Evolutionary conservation across 148 eudicot species (phyloP).

Genomic region (Tetragonia tetragonoides): DNA sequence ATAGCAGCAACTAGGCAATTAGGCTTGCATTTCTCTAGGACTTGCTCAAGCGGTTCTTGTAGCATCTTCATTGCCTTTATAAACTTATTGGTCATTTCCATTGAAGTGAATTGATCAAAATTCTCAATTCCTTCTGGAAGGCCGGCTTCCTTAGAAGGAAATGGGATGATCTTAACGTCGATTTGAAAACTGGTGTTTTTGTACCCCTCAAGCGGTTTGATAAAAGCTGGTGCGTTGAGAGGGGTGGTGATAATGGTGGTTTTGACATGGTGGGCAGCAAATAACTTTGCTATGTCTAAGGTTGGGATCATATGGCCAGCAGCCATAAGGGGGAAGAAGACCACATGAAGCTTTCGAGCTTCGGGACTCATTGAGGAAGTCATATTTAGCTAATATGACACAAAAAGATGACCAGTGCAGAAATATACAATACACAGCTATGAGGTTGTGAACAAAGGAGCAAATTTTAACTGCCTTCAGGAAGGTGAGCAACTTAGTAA

Average conservation of each 20-base stretch:
- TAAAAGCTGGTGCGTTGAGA: constrained; percentile 32
- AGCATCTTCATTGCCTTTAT: constrained; percentile 3
- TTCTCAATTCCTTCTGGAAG: constrained; percentile 36
- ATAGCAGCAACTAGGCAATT: constrained; percentile 40
- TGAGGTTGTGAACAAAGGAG: too few species aligned
- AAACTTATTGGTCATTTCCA: constrained; percentile 15
- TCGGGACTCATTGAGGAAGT: constrained; percentile 12
- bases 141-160: constrained; percentile 32
- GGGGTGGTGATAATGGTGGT: constrained; percentile 48
- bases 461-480: too few species aligned
- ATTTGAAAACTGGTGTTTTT: constrained; percentile 13
- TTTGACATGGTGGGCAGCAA: constrained; percentile 27
- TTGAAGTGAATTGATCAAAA: constrained; percentile 5
- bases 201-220: constrained; percentile 13
- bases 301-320: constrained; percentile 51
- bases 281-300: constrained; percentile 37
- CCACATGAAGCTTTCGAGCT: constrained; percentile 22
- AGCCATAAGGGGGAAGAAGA: constrained; percentile 42
- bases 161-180: constrained; percentile 28
- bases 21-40: constrained; percentile 24
- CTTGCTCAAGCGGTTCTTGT: constrained; percentile 26
- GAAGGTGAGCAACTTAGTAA: too few species aligned
- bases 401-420: neutral
- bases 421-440: neutral
- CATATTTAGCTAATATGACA: neutral